Conservation (phyloP, 768 basidiomycete species). For the Trametes cubensis region DNA sequence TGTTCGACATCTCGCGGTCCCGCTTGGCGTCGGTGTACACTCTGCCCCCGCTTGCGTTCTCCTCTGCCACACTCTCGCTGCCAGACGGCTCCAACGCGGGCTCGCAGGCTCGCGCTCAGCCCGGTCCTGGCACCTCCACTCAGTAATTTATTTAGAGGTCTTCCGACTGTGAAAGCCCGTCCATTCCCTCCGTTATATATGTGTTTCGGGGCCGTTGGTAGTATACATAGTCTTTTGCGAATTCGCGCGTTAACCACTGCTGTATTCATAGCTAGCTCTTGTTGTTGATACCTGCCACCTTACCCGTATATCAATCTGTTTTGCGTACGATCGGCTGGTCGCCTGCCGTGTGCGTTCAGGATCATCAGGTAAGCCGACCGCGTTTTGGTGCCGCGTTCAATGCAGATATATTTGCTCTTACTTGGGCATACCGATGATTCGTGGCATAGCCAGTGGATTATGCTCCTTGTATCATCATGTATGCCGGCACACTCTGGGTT, state of each 20-base stretch:
- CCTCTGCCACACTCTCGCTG: not conserved
- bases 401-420: too few species aligned
- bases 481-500: too few species aligned
- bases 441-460: too few species aligned
- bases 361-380: not conserved
- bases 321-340: too few species aligned
- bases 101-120: not conserved
- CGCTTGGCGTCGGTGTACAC: not conserved
- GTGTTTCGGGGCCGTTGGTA: too few species aligned
- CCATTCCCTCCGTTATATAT: not conserved
- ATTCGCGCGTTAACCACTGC: too few species aligned
- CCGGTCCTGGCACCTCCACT: not conserved
- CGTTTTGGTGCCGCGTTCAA: too few species aligned
- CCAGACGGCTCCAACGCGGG: not conserved
- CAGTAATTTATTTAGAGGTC: not conserved
- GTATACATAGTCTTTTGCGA: not conserved
- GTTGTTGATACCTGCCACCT: too few species aligned
- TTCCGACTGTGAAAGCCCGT: not conserved
- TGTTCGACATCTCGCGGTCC: conserved; percentile 6
- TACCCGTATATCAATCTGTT: too few species aligned
- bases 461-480: too few species aligned
- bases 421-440: too few species aligned
- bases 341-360: not conserved
- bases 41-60: conserved; percentile 1
- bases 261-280: too few species aligned